Conservation (phyloP, 768 basidiomycete genomes). For the Pholiota microspora region DNA sequence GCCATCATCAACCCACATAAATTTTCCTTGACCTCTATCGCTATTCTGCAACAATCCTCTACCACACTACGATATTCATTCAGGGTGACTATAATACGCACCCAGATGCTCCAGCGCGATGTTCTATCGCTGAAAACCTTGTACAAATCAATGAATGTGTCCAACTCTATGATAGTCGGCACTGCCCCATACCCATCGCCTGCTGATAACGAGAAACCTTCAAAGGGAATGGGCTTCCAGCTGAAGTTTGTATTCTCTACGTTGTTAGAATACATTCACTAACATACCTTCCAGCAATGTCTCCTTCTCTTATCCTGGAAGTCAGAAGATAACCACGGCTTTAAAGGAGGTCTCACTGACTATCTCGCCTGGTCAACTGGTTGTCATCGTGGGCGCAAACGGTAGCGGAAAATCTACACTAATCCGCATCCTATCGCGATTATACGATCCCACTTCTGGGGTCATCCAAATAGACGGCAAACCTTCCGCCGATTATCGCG, state of each 20-base stretch:
- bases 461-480: conserved; percentile 40
- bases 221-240: conserved; percentile 23
- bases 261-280: not conserved
- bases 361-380: conserved; percentile 45
- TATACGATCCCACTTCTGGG: conserved; percentile 44
- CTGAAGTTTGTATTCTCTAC: conserved; percentile 18
- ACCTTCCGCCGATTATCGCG: conserved; percentile 33
- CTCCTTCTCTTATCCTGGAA: conserved; percentile 48
- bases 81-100: conserved; percentile 14
- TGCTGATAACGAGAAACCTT: not conserved
- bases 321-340: conserved; percentile 30
- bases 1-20: conserved; percentile 29
- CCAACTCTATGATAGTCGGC: conserved; percentile 18
- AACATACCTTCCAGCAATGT: conserved; percentile 36
- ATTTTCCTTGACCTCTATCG: conserved; percentile 38
- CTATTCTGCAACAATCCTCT: conserved; percentile 38
- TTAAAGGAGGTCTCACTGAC: conserved; percentile 39
- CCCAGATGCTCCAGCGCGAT: conserved; percentile 20
- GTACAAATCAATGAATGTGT: conserved; percentile 20
- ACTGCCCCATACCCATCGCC: conserved; percentile 19
- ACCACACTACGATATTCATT: conserved; percentile 26
- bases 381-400: conserved; percentile 54
- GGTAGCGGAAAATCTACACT: conserved; percentile 56
- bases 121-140: conserved; percentile 29
- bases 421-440: conserved; percentile 45